Conservation (phyloP, 768 basidiomycete genomes). For the Strobilomyces echinocephalus region DNA sequence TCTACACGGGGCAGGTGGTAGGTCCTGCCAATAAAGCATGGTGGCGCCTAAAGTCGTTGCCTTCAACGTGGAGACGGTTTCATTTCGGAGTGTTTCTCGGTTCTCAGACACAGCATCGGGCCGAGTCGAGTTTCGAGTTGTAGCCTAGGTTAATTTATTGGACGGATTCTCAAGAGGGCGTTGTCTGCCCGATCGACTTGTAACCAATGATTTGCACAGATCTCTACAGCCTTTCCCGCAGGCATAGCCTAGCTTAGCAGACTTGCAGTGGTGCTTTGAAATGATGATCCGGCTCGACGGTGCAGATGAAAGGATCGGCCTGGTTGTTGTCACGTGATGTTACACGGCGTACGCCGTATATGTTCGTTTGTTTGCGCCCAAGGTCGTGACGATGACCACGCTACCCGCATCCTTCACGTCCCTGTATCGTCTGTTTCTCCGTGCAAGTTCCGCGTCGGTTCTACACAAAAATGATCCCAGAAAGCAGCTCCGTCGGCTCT, state of each 20-base stretch:
- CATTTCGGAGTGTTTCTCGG: background rate
- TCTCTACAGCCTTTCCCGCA: background rate
- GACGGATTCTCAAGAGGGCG: background rate
- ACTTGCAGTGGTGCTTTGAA: background rate
- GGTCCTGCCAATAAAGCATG: conserved; percentile 10
- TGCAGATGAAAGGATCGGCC: conserved; percentile 3
- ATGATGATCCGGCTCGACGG: background rate
- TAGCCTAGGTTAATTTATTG: conserved; percentile 5
- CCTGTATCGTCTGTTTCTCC: conserved; percentile 56
- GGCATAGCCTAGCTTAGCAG: background rate
- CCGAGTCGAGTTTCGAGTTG: conserved; percentile 1
- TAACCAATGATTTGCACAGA: conserved; percentile 2
- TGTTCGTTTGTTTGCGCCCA: background rate
- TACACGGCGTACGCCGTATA: no score
- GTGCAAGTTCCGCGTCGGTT: conserved; percentile 53
- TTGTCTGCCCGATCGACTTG: conserved; percentile 1
- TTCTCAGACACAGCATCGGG: conserved; percentile 2
- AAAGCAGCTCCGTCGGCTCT: conserved; percentile 43
- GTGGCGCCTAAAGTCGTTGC: background rate
- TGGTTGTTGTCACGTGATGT: conserved; percentile 12
- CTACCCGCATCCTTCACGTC: conserved; percentile 44
- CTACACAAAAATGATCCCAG: conserved; percentile 45
- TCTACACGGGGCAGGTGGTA: conserved; percentile 17
- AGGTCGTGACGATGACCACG: background rate
- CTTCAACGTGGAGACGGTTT: conserved; percentile 12